Percentiles rank a stretch among this genome's conserved stretches.
Evolutionary conservation across 2,329 filamentous ascomycete species (phyloP).

Genomic region (Xylaria sp.): DNA sequence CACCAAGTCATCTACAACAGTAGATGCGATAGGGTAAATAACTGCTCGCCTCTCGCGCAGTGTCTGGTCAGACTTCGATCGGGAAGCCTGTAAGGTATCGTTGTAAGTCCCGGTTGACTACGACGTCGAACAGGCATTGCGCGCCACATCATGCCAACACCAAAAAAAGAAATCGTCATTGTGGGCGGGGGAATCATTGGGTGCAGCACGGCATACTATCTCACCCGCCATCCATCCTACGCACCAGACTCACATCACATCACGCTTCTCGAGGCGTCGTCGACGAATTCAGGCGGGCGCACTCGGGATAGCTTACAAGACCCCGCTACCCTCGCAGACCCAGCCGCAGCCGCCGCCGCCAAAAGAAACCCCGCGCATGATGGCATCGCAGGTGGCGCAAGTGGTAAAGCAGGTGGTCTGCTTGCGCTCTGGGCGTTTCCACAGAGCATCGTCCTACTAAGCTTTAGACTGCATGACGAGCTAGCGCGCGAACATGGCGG

Average conservation of each 20-base stretch:
- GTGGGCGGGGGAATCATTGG: conserved; percentile 78
- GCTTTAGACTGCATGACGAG: conserved; percentile 71
- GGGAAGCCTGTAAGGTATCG: no score
- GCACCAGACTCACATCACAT: conserved; percentile 68
- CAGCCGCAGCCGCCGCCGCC: conserved; percentile 28
- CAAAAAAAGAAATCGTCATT: conserved; percentile 39
- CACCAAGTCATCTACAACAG: no score
- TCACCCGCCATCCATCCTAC: conserved; percentile 73
- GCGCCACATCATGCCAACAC: not conserved
- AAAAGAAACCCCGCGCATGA: conserved; percentile 43
- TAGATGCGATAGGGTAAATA: no score
- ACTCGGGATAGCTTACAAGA: conserved; percentile 42
- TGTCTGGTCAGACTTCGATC: no score
- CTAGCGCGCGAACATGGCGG: conserved; percentile 72
- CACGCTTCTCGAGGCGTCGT: conserved; percentile 73
- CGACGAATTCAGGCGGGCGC: conserved; percentile 45
- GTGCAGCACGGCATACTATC: conserved; percentile 74
- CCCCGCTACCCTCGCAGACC: conserved; percentile 40
- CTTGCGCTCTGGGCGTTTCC: conserved; percentile 79
- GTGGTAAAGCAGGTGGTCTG: conserved; percentile 77
- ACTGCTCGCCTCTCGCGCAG: no score
- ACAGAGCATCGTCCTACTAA: conserved; percentile 70
- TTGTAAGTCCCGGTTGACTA: no score
- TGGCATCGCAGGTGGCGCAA: conserved; percentile 73
- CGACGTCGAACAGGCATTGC: not conserved